phyloP scores from a whole-genome alignment of 2,329 filamentous ascomycete species.

The Botryotinia convoluta region DNA sequence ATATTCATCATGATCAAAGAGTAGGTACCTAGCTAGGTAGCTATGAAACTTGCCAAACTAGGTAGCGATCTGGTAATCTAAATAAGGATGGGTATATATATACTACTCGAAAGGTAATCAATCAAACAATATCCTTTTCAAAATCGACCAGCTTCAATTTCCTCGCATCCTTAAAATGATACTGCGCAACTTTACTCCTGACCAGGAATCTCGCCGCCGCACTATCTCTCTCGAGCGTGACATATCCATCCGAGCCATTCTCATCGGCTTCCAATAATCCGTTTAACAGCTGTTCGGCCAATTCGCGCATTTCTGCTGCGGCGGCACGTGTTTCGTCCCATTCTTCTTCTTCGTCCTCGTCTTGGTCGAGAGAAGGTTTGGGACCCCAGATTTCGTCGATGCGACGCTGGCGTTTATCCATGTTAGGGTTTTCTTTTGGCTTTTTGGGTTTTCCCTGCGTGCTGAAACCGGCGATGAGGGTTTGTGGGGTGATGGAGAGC shows the following conservation, averaged over 20 bases:
- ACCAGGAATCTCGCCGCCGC: conserved; percentile 63
- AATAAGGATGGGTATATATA: not conserved
- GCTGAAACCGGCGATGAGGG: conserved; percentile 58
- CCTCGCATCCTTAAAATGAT: conserved; percentile 62
- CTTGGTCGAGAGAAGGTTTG: conserved; percentile 36
- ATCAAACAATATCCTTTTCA: conserved; percentile 48
- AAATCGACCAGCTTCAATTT: conserved; percentile 61
- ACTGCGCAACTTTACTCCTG: conserved; percentile 62
- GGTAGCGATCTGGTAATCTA: too few relatives aligned
- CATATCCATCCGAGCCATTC: conserved; percentile 55
- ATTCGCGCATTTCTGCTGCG: conserved; percentile 58
- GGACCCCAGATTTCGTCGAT: conserved; percentile 62
- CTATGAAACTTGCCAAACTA: not conserved
- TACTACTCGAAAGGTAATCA: not conserved
- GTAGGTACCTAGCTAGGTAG: too few relatives aligned
- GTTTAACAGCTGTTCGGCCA: conserved; percentile 61
- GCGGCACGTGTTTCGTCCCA: conserved; percentile 41
- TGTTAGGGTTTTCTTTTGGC: conserved; percentile 43
- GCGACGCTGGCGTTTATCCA: conserved; percentile 55
- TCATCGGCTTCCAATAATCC: conserved; percentile 53
- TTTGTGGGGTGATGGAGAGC: conserved; percentile 61
- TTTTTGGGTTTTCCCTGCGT: conserved; percentile 56
- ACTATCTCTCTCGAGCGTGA: conserved; percentile 57
- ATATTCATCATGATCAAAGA: not conserved
- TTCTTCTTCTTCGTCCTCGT: conserved; percentile 32